Base-by-base conservation (phyloP, 805 yeast genomes). In the Brettanomyces bruxellensis region DNA sequence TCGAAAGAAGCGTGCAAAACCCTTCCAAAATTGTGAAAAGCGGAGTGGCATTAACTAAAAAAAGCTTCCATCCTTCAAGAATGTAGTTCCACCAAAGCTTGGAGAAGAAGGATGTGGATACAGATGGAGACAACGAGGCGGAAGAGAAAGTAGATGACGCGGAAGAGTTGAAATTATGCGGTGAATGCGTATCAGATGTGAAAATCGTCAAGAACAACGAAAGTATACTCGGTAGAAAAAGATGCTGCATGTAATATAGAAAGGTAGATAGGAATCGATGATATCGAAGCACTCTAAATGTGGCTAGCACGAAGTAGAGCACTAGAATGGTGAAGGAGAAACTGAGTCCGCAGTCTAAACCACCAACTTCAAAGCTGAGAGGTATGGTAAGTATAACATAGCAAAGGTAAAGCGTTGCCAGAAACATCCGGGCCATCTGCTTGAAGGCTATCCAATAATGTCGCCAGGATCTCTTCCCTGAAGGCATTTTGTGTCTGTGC, bases 351-450 rank as follows among this genome's bases (percentile, higher is more conserved):
- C 98, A 91, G 47, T 79, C 73, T 18, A 82, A 74, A 1, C 98
- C 97, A 8, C 98, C 98, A 36, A 88, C 83, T 58, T 91, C 96
- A 65, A 93, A 93, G 24, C 97, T 85, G 50, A 93, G 73, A 4
- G 98, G 98, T 5, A 93, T 84, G 3, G 96, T 84, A 30, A 90
- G 70, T 28, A 89, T 75, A 11, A 87, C 79, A 44, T 86, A 75
- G 5, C 76, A 61, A 45, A 88, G 68, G 57, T 89, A 88, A 30
- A 84, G 63, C 1, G 78, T 65, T 0, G 86, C 78, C 48, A 79
- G 67, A 13, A 74, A 36, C 24, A 68, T 64, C 44, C 75, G 57
- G 23, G 69, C 43, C 1, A 46, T 24, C 41, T 58, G 60, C 14
- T 50, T 41, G 3, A 56, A 6, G 1, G 56, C 53, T 32, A 53